Evolutionary conservation across 805 yeast species (phyloP).

Genomic region (Ogataea pini): DNA sequence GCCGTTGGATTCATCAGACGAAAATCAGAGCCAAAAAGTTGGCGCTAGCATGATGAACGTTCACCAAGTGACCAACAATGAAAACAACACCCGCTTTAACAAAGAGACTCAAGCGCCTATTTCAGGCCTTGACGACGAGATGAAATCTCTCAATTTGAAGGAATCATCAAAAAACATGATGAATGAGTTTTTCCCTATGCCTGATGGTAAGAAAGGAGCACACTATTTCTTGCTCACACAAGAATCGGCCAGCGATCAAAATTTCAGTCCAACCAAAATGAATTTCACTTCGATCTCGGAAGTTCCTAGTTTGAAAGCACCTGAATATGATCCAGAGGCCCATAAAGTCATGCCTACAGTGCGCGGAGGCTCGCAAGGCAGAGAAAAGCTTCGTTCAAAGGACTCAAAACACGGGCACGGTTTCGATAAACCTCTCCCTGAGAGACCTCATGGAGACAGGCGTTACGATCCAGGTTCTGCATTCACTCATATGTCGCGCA

Average conservation of each 20-base stretch:
- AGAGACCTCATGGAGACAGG: background rate
- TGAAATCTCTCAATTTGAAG: background rate
- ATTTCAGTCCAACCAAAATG: conserved; percentile 15
- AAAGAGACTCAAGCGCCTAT: background rate
- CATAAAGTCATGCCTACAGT: background rate
- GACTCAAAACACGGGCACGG: background rate
- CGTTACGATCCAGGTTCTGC: conserved; percentile 4
- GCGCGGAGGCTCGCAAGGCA: background rate
- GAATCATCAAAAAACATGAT: conserved; percentile 3
- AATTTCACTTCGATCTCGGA: conserved; percentile 10
- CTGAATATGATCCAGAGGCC: conserved; percentile 4
- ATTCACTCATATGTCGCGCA: conserved; percentile 2
- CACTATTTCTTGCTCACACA: conserved; percentile 10
- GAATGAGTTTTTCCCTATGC: conserved; percentile 11
- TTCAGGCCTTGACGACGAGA: background rate
- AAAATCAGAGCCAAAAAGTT: background rate
- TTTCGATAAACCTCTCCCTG: conserved; percentile 1
- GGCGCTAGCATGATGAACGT: background rate
- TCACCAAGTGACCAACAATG: background rate
- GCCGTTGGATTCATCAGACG: background rate
- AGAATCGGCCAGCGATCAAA: conserved; percentile 11
- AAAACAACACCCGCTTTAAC: background rate
- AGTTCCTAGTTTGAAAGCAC: conserved; percentile 13
- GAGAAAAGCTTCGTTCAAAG: background rate
- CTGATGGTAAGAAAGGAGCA: conserved; percentile 14